These are phyloP conservation scores for Aspergillus sojae DNA, from an alignment of 2,329 filamentous ascomycete species.

Conservation along the genomic window DNA sequence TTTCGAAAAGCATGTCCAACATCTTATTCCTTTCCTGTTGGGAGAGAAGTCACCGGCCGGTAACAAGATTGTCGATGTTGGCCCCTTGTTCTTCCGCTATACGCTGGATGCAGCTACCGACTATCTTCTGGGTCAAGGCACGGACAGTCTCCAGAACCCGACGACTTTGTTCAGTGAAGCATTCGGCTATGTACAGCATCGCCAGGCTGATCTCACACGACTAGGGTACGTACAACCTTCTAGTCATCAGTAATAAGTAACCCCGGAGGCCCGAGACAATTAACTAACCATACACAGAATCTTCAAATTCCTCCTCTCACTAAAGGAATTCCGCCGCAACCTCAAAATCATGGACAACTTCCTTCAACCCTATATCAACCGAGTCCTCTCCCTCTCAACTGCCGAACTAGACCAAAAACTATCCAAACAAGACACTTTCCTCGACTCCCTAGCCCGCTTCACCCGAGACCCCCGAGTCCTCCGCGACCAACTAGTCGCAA, in stretches of 20 bases:
- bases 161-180: conserved; percentile 75
- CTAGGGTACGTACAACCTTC: conserved; percentile 52
- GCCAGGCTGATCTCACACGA: conserved; percentile 69
- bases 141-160: conserved; percentile 63
- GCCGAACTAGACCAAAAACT: conserved; percentile 72
- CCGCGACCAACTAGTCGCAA: conserved; percentile 80
- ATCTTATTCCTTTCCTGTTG: conserved; percentile 69
- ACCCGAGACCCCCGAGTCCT: conserved; percentile 68
- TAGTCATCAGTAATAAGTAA: not conserved
- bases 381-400: conserved; percentile 67
- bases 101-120: conserved; percentile 84
- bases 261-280: not conserved
- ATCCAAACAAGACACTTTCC: conserved; percentile 77
- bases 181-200: conserved; percentile 76
- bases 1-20: conserved; percentile 78
- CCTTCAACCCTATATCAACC: conserved; percentile 75
- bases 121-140: conserved; percentile 78
- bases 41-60: conserved; percentile 39
- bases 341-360: conserved; percentile 74
- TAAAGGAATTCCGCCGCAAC: conserved; percentile 62
- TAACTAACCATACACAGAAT: conserved; percentile 47
- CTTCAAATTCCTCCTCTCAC: conserved; percentile 65
- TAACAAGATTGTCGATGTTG: conserved; percentile 64
- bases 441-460: conserved; percentile 80
- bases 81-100: conserved; percentile 78